Evolutionary conservation across 2,329 filamentous ascomycete species (phyloP).

Genomic region (Aquanectria penicillioides): DNA sequence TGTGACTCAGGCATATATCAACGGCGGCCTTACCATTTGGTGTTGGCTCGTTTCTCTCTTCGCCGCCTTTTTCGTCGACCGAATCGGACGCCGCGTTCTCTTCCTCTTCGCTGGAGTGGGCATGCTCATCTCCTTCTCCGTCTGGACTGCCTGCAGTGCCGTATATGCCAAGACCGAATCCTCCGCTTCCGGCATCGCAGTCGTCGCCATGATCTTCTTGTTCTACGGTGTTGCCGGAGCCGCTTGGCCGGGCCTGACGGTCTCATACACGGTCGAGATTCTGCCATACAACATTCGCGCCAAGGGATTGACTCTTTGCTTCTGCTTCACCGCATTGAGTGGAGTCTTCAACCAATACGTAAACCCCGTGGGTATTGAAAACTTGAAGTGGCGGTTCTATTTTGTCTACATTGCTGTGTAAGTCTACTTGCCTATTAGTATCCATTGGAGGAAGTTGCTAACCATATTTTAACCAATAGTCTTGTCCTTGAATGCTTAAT

Average conservation of each 20-base stretch:
- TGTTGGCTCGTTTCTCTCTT: conserved; percentile 36
- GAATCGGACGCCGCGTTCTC: conserved; percentile 33
- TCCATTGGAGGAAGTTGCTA: rapidly evolving
- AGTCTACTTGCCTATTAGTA: background rate
- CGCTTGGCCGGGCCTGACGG: conserved; percentile 38
- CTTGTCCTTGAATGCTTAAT: conserved; percentile 36
- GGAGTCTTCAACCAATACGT: conserved; percentile 40
- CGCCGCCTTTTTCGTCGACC: conserved; percentile 39
- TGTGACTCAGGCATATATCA: conserved; percentile 37
- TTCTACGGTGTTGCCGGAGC: conserved; percentile 38
- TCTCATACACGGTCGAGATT: conserved; percentile 38
- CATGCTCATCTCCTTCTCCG: conserved; percentile 37
- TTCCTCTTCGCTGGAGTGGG: conserved; percentile 37
- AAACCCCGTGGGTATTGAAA: conserved; percentile 35
- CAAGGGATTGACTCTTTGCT: conserved; percentile 37
- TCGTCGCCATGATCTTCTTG: conserved; percentile 40
- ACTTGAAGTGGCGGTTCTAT: conserved; percentile 36
- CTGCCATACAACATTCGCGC: conserved; percentile 38
- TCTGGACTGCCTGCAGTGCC: conserved; percentile 38
- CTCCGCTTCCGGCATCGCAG: conserved; percentile 26
- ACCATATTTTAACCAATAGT: background rate
- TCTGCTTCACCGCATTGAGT: conserved; percentile 36
- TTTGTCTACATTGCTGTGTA: conserved; percentile 40
- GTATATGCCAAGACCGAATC: conserved; percentile 39
- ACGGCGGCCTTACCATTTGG: conserved; percentile 39